Evolutionary conservation across 805 yeast species (phyloP), one percentile per base, ranked within the genome.

Genomic region (Candida montana): DNA sequence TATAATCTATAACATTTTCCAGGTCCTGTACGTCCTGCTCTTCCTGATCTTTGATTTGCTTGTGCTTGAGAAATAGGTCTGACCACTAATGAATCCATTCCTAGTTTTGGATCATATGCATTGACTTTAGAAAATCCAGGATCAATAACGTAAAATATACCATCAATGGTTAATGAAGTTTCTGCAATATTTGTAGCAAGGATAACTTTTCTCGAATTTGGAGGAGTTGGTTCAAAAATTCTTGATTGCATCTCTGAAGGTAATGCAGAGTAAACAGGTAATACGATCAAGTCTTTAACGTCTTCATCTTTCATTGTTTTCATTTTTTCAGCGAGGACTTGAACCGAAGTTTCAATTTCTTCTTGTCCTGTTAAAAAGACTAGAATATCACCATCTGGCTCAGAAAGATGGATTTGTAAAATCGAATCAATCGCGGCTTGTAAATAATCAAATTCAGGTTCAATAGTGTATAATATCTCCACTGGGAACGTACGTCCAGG

Each of bases 21-120:
- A 0, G 97, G 96, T 0, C 95, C 95, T 0, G 95, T 88, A 68
- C 99, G 83, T 36, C 99, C 99, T 0, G 99, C 99, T 58, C 99
- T 77, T 42, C 99, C 99, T 35, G 95, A 77, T 57, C 99, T 74
- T 64, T 93, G 99, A 51, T 85, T 85, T 0, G 98, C 97, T 57
- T 90, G 95, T 0, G 99, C 98, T 53, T 85, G 84, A 0, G 98
- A 91, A 36, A 93, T 88, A 1, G 96, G 95, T 13, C 81, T 74
- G 3, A 89, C 83, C 7, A 79, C 71, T 53, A 93, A 70, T 7
- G 91, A 79, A 54, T 91, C 98, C 90, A 93, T 90, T 15, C 97
- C 95, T 13, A 87, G 65, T 51, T 84, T 77, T 2, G 96, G 81
- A 57, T 89, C 93, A 63, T 83, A 91, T 2, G 88, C 86, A 53